A percentile compares a stretch with the other conserved stretches of the same genome.
Evolutionary conservation across 129 eudicot species (phyloP).

Genomic region (Tagetes erecta): DNA sequence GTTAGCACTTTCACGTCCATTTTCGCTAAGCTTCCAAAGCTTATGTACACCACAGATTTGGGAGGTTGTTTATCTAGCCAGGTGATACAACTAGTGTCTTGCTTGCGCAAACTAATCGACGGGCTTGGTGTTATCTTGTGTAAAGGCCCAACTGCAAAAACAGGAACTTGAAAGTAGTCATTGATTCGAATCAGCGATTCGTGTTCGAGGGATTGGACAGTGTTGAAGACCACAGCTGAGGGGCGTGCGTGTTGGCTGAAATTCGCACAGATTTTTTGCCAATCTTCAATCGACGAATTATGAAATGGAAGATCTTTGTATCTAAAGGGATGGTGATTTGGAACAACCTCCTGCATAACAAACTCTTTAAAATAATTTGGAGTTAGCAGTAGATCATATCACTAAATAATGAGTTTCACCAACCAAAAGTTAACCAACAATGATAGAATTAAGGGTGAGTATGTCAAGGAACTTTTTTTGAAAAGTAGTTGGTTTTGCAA

Average conservation of each 20-base stretch:
- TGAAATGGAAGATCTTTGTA: slow-evolving; percentile 51
- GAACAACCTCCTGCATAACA: slow-evolving; percentile 44
- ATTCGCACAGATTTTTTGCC: neutral
- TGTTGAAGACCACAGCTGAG: slow-evolving; percentile 58
- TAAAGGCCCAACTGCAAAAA: slow-evolving; percentile 55
- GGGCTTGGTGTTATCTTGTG: slow-evolving; percentile 43
- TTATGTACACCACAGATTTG: slow-evolving; percentile 48
- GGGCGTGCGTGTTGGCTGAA: slow-evolving; percentile 22
- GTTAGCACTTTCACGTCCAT: slow-evolving; percentile 35
- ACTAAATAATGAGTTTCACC: no score
- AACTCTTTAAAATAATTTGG: slow-evolving; percentile 36
- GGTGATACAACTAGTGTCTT: slow-evolving; percentile 38
- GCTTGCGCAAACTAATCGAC: slow-evolving; percentile 30
- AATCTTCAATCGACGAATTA: slow-evolving; percentile 17
- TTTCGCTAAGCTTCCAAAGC: slow-evolving; percentile 55
- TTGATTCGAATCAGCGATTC: slow-evolving; percentile 33
- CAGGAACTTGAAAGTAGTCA: slow-evolving; percentile 33
- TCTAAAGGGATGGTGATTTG: slow-evolving; percentile 43
- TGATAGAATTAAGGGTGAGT: no score
- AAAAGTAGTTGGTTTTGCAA: no score
- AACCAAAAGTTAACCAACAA: neutral
- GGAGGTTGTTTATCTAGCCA: slow-evolving; percentile 64
- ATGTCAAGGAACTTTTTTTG: no score
- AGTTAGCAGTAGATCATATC: slow-evolving; percentile 4
- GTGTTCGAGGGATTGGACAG: slow-evolving; percentile 39